Evolutionary conservation across 352 stramenopile genomes (phyloP).

Genomic region (Phytophthora fragariae): DNA sequence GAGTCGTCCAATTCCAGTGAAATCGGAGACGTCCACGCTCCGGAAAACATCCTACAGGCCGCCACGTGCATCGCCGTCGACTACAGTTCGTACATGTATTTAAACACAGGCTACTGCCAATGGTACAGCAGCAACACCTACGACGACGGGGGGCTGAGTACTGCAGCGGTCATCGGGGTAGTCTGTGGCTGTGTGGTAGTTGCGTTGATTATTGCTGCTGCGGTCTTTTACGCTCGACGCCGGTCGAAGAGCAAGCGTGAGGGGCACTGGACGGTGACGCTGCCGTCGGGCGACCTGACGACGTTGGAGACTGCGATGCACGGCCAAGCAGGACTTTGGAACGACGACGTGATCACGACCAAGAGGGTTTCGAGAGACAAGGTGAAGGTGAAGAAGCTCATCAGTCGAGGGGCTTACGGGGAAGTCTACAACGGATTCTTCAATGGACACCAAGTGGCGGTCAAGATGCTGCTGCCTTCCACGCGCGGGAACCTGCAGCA

Average conservation of each 20-base stretch:
- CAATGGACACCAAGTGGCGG: constrained; percentile 6
- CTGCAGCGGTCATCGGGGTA: neutral
- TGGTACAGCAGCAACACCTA: neutral
- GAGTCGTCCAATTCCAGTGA: neutral
- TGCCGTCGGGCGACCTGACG: neutral
- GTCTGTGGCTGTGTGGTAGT: neutral
- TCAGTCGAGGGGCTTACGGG: constrained; percentile 43
- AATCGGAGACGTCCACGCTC: neutral
- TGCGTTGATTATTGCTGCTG: neutral
- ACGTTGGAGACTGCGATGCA: neutral
- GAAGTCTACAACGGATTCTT: neutral
- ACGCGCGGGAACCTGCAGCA: constrained; percentile 32
- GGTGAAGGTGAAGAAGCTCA: constrained; percentile 27
- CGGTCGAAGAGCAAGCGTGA: neutral
- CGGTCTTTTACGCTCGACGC: neutral
- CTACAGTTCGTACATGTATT: neutral
- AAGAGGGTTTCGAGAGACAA: constrained; percentile 44
- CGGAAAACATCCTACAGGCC: neutral
- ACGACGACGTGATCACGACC: constrained; percentile 33
- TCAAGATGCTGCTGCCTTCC: constrained; percentile 44
- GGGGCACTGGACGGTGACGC: neutral
- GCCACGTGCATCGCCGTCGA: neutral
- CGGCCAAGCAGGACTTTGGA: constrained; percentile 28
- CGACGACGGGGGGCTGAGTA: constrained; percentile 1
- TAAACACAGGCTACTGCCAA: neutral